Percentiles rank a stretch among this genome's conserved stretches.
Evolutionary conservation across 805 yeast genomes (phyloP).

Genomic region (Tetrapisispora phaffii): DNA sequence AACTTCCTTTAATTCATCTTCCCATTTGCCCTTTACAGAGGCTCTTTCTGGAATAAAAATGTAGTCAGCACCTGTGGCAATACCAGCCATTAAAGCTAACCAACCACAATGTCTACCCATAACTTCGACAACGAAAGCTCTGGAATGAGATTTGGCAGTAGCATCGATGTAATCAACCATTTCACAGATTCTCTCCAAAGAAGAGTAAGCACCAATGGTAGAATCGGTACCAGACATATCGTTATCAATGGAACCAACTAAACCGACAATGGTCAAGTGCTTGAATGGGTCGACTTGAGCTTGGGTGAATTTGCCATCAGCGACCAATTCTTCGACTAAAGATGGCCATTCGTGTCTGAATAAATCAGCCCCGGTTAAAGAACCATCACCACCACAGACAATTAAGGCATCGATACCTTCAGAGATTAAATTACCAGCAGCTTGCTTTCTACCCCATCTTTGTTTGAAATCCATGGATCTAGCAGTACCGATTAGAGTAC

Average conservation of each 20-base stretch:
- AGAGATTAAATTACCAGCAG: slow-evolving; percentile 73
- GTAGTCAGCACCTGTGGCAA: slow-evolving; percentile 92
- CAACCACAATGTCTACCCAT: slow-evolving; percentile 99
- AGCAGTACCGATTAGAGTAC: slow-evolving; percentile 95
- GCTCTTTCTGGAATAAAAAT: slow-evolving; percentile 94
- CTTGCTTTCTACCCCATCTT: slow-evolving; percentile 71
- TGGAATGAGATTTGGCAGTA: slow-evolving; percentile 91
- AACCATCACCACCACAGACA: slow-evolving; percentile 98
- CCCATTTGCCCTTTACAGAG: slow-evolving; percentile 65
- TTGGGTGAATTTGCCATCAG: slow-evolving; percentile 44
- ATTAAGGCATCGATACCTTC: slow-evolving; percentile 90
- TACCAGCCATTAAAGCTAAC: slow-evolving; percentile 96
- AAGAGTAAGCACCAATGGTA: slow-evolving; percentile 93
- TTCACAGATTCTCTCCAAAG: slow-evolving; percentile 85
- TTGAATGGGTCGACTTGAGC: slow-evolving; percentile 53
- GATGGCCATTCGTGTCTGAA: slow-evolving; percentile 94
- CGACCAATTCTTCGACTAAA: slow-evolving; percentile 60
- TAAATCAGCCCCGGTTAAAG: slow-evolving; percentile 92
- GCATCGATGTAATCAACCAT: slow-evolving; percentile 95
- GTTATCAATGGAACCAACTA: slow-evolving; percentile 95
- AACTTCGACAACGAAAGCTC: slow-evolving; percentile 96
- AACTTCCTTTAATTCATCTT: slow-evolving; percentile 63
- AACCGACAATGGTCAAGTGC: slow-evolving; percentile 78
- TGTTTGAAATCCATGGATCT: slow-evolving; percentile 80
- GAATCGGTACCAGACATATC: slow-evolving; percentile 97